Base-by-base conservation (phyloP, 495 filamentous ascomycete species). In the Hyaloscypha finlandica region DNA sequence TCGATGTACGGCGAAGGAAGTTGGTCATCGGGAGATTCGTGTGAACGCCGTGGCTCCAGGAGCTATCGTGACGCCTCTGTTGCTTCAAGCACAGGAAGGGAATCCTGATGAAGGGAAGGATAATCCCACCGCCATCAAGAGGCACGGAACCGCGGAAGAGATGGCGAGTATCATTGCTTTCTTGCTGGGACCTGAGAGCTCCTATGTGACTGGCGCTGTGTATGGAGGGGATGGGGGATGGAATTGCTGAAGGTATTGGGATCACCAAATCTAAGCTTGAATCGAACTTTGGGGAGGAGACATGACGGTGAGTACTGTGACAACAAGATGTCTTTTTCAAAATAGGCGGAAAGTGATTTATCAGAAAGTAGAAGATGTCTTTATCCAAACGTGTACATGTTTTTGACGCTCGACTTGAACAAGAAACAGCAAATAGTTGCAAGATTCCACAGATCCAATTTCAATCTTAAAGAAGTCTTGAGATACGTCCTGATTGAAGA, bases 41-140 rank as follows among this genome's bases (percentile, higher is more conserved):
- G 81, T 84, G 2, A 88, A 88, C 69, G 80, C 82, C 11, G 79
- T 88, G 35, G 80, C 82, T 6, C 84, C 85, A 29, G 85, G 84
- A 8, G 80, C 73, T 31, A 76, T 78, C 42, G 62, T 71, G 25
- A 73, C 71, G 3, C 71, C 71, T 22, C 30, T 72, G 16, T 52
- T 72, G 25, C 22, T 45, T 20, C 57, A 59, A 32, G 66, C 70
- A 3, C 61, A 58, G 53, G 73, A 76, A 33, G 56, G 31, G 19
- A 66, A 70, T 31, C 74, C 73, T n/a, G 48, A 70, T 51, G 75
- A 76, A 20, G 73, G 74, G 5, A 70, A 72, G 8, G 70, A 75
- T 72, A 81, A 42, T 74, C 77, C 59, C 74, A 78, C 74, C 39
- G 82, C 83, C 8, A 69, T 87, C 48, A 81, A 81, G 53, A 76